Evolutionary conservation across 2,329 filamentous ascomycete genomes (phyloP).

Genomic region (Aspergillus sp.): DNA sequence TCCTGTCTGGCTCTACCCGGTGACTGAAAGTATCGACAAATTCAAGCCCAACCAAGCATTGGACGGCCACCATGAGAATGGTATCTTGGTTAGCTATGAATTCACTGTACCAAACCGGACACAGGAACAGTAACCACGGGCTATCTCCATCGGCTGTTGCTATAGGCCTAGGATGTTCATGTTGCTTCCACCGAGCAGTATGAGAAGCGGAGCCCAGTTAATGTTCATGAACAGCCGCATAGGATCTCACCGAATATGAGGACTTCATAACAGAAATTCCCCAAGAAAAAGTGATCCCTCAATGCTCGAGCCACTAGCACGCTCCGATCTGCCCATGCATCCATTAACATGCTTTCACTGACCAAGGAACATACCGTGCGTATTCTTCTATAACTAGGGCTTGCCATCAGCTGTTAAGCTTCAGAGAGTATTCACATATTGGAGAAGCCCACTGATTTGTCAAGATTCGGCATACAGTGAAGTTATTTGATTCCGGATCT

Average conservation of each 20-base stretch:
- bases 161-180: neutral
- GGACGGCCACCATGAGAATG: neutral
- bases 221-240: neutral
- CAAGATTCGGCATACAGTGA: too few relatives aligned
- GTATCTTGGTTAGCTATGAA: slow-evolving; percentile 9
- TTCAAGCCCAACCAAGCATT: neutral
- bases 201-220: neutral
- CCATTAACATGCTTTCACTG: neutral
- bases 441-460: too few relatives aligned
- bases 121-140: slow-evolving; percentile 48
- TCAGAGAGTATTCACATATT: too few relatives aligned
- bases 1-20: neutral
- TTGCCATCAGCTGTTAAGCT: too few relatives aligned
- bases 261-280: neutral
- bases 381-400: too few relatives aligned
- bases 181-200: neutral
- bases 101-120: slow-evolving; percentile 39
- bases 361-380: too few relatives aligned
- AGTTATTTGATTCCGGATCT: too few relatives aligned
- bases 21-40: neutral
- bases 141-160: slow-evolving; percentile 33
- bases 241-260: neutral
- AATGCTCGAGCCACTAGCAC: too few relatives aligned
- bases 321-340: neutral
- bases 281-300: too few relatives aligned